Evolutionary conservation across 2,329 filamentous ascomycete genomes (phyloP), one percentile per base, ranked within the genome.

Genomic region (Scopulariopsis brevicaulis): DNA sequence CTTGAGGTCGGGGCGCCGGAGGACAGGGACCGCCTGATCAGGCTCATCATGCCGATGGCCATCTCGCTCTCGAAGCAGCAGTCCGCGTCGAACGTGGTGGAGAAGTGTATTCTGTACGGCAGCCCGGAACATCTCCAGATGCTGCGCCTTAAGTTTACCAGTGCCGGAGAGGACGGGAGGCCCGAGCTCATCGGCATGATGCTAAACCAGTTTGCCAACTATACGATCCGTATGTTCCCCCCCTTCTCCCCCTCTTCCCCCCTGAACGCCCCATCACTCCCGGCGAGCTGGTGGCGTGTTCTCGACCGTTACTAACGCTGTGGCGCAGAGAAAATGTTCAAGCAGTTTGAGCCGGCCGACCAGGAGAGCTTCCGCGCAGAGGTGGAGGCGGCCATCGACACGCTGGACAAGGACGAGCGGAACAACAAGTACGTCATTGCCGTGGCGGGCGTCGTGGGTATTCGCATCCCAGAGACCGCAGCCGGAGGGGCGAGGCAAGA

Each of bases 1-100:
- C 91, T 99, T 61, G 77, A 86, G 60, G 83, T 90, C 62, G 92
- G 92, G 25, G 80, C 85, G 56, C 77, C 81, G 4, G 83, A 86
- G 58, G 90, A 96, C 65, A 83, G 85, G 22, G 77, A 79, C 15
- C 83, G 78, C 64, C 86, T 96, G 65, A 87, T 96, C 58, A 73
- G 79, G 28, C 76, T 90, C 53, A 86, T 97, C 62, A 85, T 86
- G 62, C 77, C 78, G 14, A 82, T 90, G 59, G 75, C 96, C 2
- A 72, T 96, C 46, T 74, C 75, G 1, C 85, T 90, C 64, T 96
- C 91, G 28, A 96, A 91, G 75, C 90, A 97, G 75, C 99, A 99
- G 69, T 95, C 90, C 66, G 93, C 94, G 0, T 96, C 92, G 66
- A 97, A 99, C 65, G 93, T 99, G 2, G 93, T 99, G 0, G 94